Evolutionary conservation across 352 stramenopile species (phyloP), one percentile per base, ranked within the genome.

Genomic region (Detonula confervacea): DNA sequence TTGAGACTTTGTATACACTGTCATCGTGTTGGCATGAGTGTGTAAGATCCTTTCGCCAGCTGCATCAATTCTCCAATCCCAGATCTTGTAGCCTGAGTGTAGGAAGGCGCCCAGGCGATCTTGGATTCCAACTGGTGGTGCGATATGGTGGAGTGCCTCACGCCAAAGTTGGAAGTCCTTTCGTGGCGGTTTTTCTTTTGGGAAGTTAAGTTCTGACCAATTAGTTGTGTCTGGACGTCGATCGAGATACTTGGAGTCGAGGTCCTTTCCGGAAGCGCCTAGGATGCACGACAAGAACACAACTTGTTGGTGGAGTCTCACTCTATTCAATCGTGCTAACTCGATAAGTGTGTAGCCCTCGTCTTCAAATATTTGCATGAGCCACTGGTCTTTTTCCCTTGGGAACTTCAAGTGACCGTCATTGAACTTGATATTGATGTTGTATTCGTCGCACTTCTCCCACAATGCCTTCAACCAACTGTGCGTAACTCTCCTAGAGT

Each of bases 381-480:
- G 35, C 49, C 63, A 73, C 14, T 73, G 49, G 18, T 73, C 63
- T 12, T 18, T 37, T 24, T 63, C 49, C 1, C 63, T 2, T 0
- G 52, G 47, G 7, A 49, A 20, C 7, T 8, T 64, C 20, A 47
- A 11, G 6, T 27, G n/a, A 42, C 1, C 22, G 18, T 35, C 18
- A 47, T 9, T 9, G 14, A 52, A 27, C 1, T 30, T 16, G 0
- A 76, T 16, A 0, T 5, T 56, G 0, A 76, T 8, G 16, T 29
- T 24, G 30, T 39, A 76, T 20, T 42, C 33, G 0, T 9, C n/a
- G 5, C 27, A 44, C n/a, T 68, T 62, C 24, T 76, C 67, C 67
- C 67, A 76, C 0, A 76, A 12, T 2, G 54, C 47, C 6, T 56
- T 64, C 1, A 76, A 24, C 67, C 55, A 76, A n/a, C 51, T 49